A percentile compares a stretch with the other conserved stretches of the same genome.
Conservation (phyloP, 805 yeast genomes). For the Sugiyamaella boreocaroliniensis region DNA sequence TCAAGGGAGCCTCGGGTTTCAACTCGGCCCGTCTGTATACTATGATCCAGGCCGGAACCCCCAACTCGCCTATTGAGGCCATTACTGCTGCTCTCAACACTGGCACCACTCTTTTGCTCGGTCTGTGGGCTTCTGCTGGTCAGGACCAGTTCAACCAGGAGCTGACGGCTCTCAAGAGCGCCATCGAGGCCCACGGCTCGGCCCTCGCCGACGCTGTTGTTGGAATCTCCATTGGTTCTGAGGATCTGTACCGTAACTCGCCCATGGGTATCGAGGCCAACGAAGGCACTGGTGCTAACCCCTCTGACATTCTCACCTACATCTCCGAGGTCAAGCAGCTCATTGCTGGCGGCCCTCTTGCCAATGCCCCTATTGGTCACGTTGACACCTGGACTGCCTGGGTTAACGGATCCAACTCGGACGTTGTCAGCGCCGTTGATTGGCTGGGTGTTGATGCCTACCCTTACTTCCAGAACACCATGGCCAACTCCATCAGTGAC, state of each 20-base stretch:
- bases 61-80: constrained; percentile 16
- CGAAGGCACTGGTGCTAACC: constrained; percentile 54
- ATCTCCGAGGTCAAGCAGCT: constrained; percentile 56
- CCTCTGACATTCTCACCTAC: constrained; percentile 48
- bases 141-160: constrained; percentile 15
- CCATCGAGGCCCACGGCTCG: constrained; percentile 16
- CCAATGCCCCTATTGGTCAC: constrained; percentile 65
- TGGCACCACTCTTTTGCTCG: constrained; percentile 17
- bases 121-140: constrained; percentile 21
- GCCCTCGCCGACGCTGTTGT: constrained; percentile 36
- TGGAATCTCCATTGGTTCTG: constrained; percentile 77
- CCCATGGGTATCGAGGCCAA: constrained; percentile 52
- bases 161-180: constrained; percentile 14
- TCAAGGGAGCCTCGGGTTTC: constrained; percentile 17
- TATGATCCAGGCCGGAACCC: constrained; percentile 20
- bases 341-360: constrained; percentile 58
- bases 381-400: constrained; percentile 87
- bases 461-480: constrained; percentile 88
- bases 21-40: constrained; percentile 20
- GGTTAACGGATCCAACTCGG: constrained; percentile 62
- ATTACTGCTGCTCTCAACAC: constrained; percentile 20
- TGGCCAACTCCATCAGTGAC: constrained; percentile 73
- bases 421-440: constrained; percentile 67
- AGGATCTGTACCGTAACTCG: constrained; percentile 69
- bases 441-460: constrained; percentile 79